Base-by-base conservation (phyloP, 1,284 basidiomycete genomes). In the Schizophyllum amplum region DNA sequence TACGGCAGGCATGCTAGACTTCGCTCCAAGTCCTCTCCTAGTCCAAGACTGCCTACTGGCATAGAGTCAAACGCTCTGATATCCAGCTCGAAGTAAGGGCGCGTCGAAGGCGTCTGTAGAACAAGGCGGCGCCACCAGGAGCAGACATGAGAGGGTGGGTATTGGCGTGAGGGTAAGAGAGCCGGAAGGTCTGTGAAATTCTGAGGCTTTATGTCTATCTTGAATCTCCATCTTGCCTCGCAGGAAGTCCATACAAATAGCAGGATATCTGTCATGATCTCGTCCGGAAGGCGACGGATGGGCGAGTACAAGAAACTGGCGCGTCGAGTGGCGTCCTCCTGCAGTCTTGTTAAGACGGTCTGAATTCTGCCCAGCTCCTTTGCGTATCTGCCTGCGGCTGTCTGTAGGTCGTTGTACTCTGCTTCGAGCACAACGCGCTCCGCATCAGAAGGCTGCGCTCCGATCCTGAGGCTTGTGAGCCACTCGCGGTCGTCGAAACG, bases 261-360 rank as follows among this genome's bases (percentile, higher is more conserved):
- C 22, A 55, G 51, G 50, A 55, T 55, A 23, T 47, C 15, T n/a
- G 15, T 17, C 15, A 55, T 27, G 22, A 55, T 51, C 26, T 55
- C 47, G 22, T 22, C 26, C 2, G 55, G 55, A 27, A 55, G 48
- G 49, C 49, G 50, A 2, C 4, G 50, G 48, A 55, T 51, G 22
- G 24, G 54, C 22, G 54, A 47, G 26, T 54, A 23, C 17, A 54
- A 17, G 17, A 42, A 42, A 17, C 33, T 13, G 3, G 33, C 11
- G 13, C 33, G 33, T 13, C 33, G 33, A n/a, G n/a, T n/a, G n/a
- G n/a, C n/a, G n/a, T n/a, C n/a, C n/a, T n/a, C n/a, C n/a, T n/a
- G n/a, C n/a, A n/a, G n/a, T n/a, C n/a, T n/a, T n/a, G n/a, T n/a
- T n/a, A n/a, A n/a, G n/a, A n/a, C n/a, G n/a, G n/a, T n/a, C n/a